These are phyloP conservation scores for Cytospora paraplurivora DNA, from an alignment of 2,329 filamentous ascomycete species.

Conservation along the genomic window DNA sequence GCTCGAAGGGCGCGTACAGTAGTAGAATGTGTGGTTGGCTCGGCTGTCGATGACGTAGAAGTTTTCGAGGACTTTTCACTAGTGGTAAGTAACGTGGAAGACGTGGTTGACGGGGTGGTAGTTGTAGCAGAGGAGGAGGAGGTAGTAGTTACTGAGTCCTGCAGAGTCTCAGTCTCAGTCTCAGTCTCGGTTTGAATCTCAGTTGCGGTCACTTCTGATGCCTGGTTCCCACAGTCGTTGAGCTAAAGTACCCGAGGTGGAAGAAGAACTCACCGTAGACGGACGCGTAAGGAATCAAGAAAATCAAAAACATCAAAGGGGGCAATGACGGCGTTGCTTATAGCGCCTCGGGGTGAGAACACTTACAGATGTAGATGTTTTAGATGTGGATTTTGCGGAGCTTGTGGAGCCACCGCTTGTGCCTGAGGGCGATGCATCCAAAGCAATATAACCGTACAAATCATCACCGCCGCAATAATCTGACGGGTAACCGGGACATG, in stretches of 20 bases:
- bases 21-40: slow-evolving; percentile 14
- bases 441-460: slow-evolving; percentile 66
- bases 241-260: slow-evolving; percentile 14
- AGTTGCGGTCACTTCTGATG: slow-evolving; percentile 30
- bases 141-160: slow-evolving; percentile 40
- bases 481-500: slow-evolving; percentile 68
- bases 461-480: slow-evolving; percentile 67
- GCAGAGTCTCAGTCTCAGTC: slow-evolving; percentile 40
- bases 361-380: slow-evolving; percentile 32
- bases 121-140: slow-evolving; percentile 34
- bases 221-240: slow-evolving; percentile 33
- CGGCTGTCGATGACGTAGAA: slow-evolving; percentile 14
- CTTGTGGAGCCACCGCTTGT: slow-evolving; percentile 43
- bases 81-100: slow-evolving; percentile 31
- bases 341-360: neutral
- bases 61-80: slow-evolving; percentile 28
- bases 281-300: neutral
- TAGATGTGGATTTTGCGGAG: slow-evolving; percentile 20
- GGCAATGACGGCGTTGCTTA: neutral
- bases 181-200: slow-evolving; percentile 24
- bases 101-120: slow-evolving; percentile 37
- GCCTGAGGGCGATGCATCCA: slow-evolving; percentile 57
- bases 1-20: slow-evolving; percentile 17
- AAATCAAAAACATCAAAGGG: neutral
- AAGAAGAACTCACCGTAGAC: neutral